These are phyloP conservation scores for Nothophoma quercina DNA, from an alignment of 2,329 filamentous ascomycete genomes.

Conservation along the genomic window DNA sequence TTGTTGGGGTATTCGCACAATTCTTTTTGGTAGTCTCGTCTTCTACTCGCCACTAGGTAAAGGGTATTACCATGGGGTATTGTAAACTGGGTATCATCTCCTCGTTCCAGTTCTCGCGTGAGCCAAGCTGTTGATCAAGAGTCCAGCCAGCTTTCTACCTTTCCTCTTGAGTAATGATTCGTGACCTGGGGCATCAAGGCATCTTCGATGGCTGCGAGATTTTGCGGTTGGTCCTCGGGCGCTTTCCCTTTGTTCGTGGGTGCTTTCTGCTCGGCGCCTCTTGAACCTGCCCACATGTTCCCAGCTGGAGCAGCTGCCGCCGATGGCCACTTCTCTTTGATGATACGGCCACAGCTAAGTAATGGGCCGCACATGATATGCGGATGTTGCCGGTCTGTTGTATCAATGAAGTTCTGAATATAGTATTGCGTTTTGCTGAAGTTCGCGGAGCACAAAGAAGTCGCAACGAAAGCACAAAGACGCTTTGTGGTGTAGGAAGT, in stretches of 20 bases:
- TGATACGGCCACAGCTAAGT: constrained; percentile 6
- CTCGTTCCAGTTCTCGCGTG: too few relatives aligned
- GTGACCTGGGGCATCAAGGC: constrained; percentile 18
- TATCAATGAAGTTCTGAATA: background rate
- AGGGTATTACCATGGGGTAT: too few relatives aligned
- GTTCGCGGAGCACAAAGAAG: background rate
- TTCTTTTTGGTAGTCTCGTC: too few relatives aligned
- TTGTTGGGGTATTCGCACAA: too few relatives aligned
- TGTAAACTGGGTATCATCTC: too few relatives aligned
- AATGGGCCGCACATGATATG: constrained; percentile 11
- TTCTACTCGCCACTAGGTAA: too few relatives aligned
- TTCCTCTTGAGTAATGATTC: constrained; percentile 16
- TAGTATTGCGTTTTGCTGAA: background rate
- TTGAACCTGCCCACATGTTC: constrained; percentile 17
- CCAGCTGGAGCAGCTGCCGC: constrained; percentile 16
- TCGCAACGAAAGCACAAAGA: background rate
- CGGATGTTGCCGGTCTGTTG: background rate
- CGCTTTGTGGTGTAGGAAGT: constrained; percentile 6
- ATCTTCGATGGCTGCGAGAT: constrained; percentile 3
- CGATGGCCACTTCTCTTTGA: constrained; percentile 16
- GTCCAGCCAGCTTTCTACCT: constrained; percentile 12
- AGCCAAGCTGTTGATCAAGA: background rate
- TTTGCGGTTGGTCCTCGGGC: background rate
- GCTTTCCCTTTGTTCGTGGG: background rate
- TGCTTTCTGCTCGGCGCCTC: constrained; percentile 2